Conservation (phyloP, 2,329 filamentous ascomycete genomes). For the Hypoxylon sp. region DNA sequence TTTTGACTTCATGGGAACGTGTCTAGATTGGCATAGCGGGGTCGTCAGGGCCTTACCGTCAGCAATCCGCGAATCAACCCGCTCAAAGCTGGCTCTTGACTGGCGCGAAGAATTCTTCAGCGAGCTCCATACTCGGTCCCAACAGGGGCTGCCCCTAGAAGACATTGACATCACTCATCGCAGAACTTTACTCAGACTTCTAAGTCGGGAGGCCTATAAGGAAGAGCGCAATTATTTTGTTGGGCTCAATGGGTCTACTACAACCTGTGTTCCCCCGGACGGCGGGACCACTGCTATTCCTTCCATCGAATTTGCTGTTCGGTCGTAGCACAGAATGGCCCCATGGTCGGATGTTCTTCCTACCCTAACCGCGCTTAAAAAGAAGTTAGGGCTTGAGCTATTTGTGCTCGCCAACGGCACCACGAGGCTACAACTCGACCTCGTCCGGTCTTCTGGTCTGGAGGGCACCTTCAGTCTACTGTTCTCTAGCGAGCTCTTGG, state of each 20-base stretch:
- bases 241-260: constrained; percentile 40
- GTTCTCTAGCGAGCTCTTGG: constrained; percentile 67
- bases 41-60: constrained; percentile 57
- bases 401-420: constrained; percentile 71
- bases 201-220: constrained; percentile 57
- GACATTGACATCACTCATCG: constrained; percentile 68
- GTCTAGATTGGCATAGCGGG: constrained; percentile 67
- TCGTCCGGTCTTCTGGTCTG: constrained; percentile 63
- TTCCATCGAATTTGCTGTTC: constrained; percentile 49
- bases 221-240: constrained; percentile 38
- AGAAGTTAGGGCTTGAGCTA: constrained; percentile 58
- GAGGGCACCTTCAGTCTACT: constrained; percentile 63
- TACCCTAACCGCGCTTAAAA: constrained; percentile 59
- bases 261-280: constrained; percentile 19
- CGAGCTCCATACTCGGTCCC: constrained; percentile 59
- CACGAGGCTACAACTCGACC: constrained; percentile 68
- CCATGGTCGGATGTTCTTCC: constrained; percentile 67
- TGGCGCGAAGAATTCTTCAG: constrained; percentile 68
- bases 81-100: constrained; percentile 62
- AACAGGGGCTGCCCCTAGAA: constrained; percentile 57
- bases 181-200: constrained; percentile 50
- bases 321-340: constrained; percentile 64
- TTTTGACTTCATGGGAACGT: constrained; percentile 73
- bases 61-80: constrained; percentile 51
- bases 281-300: constrained; percentile 18